A percentile compares a stretch with the other conserved stretches of the same genome.
phyloP scores from a whole-genome alignment of 176 grass and related monocot genomes.

The Oryza nivara region DNA sequence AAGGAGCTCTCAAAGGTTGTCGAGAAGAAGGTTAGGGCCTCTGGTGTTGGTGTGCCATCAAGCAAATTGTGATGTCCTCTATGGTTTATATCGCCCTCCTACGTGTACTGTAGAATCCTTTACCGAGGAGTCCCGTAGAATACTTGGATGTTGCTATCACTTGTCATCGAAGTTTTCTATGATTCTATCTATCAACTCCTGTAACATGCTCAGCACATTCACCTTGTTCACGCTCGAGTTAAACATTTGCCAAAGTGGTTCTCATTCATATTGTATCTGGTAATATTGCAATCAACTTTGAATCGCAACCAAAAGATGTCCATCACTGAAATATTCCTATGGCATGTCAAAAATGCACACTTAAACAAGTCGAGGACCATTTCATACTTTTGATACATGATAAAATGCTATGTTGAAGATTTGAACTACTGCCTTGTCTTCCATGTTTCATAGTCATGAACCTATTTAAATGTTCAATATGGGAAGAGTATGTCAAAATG shows the following conservation, averaged over 20 bases:
- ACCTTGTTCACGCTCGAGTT: background rate
- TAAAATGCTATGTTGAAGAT: background rate
- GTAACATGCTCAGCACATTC: constrained; percentile 12
- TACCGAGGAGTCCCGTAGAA: background rate
- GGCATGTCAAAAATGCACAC: background rate
- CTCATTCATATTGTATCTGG: background rate
- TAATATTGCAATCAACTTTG: constrained; percentile 12
- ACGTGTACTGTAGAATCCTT: background rate
- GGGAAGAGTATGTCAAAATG: background rate
- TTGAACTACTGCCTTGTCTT: background rate
- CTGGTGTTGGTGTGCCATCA: constrained; percentile 53
- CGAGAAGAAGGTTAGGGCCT: constrained; percentile 66
- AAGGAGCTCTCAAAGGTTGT: constrained; percentile 67
- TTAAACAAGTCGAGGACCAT: background rate
- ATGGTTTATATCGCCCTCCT: background rate
- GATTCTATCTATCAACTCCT: constrained; percentile 1
- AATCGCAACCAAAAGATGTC: background rate
- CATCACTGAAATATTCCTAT: constrained; percentile 7
- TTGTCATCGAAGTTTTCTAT: background rate
- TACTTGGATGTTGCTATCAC: background rate
- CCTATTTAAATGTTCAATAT: background rate
- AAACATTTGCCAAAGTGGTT: background rate
- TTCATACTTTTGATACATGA: background rate
- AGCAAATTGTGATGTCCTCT: constrained; percentile 72
- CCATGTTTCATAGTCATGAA: background rate